These are phyloP conservation scores for Ophiostoma triangulosporum DNA, from an alignment of 2,329 filamentous ascomycete genomes.

Conservation along the genomic window DNA sequence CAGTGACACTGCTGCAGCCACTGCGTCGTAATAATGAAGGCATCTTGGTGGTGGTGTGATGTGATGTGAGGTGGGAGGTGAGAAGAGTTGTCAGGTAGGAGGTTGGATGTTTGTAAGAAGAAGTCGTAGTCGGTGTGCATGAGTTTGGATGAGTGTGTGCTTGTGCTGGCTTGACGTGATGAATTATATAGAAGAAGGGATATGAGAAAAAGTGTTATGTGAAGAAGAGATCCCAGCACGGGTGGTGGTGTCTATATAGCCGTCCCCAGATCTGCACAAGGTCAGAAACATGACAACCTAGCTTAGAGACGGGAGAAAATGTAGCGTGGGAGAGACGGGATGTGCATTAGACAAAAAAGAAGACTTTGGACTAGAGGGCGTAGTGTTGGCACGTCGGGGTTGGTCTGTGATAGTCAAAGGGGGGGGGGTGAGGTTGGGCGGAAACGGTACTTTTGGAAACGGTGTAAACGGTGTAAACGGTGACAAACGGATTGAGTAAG, in stretches of 20 bases:
- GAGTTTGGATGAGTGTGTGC: too few relatives aligned
- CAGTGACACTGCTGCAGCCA: slow-evolving; percentile 28
- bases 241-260: background rate
- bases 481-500: too few relatives aligned
- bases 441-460: too few relatives aligned
- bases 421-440: too few relatives aligned
- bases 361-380: background rate
- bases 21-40: slow-evolving; percentile 22
- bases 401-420: too few relatives aligned
- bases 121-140: background rate
- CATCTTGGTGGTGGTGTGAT: slow-evolving; percentile 14
- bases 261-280: background rate
- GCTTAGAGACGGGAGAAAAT: background rate
- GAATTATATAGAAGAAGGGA: background rate
- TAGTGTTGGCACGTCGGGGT: background rate
- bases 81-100: background rate
- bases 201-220: background rate
- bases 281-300: background rate
- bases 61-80: background rate
- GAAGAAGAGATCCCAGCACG: background rate
- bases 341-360: background rate
- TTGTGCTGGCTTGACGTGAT: too few relatives aligned
- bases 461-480: too few relatives aligned
- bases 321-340: background rate
- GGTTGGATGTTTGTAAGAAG: background rate